Base-by-base conservation (phyloP, 768 basidiomycete species). In the Tylopilus vinaceipallidus region DNA sequence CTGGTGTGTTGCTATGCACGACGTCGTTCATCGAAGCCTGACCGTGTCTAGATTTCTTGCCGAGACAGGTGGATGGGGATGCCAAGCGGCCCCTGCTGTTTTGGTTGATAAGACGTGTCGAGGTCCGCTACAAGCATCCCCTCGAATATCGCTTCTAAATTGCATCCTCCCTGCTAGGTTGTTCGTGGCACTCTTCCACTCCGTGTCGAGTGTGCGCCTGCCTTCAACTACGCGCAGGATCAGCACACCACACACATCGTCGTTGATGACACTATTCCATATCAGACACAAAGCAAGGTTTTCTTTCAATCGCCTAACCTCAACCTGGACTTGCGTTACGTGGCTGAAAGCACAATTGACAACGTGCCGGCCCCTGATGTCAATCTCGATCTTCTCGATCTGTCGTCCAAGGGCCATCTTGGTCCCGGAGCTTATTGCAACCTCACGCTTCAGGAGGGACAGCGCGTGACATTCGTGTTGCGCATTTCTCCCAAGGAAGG, bases 141-240 rank as follows among this genome's bases (percentile, higher is more conserved):
- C 6, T 29, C 8, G 20, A 7, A 12, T 14, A 27, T 9, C 16
- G 19, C 9, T 38, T 26, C 11, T 32, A 2, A 9, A 8, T 52
- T 3, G 43, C 13, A 7, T 23, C 32, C n/a, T 36, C 10, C 43
- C 38, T 11, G 0, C 37, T 26, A 88, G 74, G 87, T 91, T 51
- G 82, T 98, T 56, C 87, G 95, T 16, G 95, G 95, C 1, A 77
- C 64, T 7, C 73, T 97, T 27, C 84, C 90, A 0, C 74, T 95
- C 45, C 76, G 81, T 49, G 78, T 98, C 68, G 91, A 98, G 71
- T 94, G 91, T 59, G 92, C 91, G 0, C 95, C 95, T 0, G 95
- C 94, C 0, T 99, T 99, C 81, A 86, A 97, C 68, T 99, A 99
- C 60, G 94, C 92, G 1, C 78, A 88, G 12, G 78, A 83, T 41